Conservation (phyloP, 1,284 basidiomycete species). For the Puccinia coronata region DNA sequence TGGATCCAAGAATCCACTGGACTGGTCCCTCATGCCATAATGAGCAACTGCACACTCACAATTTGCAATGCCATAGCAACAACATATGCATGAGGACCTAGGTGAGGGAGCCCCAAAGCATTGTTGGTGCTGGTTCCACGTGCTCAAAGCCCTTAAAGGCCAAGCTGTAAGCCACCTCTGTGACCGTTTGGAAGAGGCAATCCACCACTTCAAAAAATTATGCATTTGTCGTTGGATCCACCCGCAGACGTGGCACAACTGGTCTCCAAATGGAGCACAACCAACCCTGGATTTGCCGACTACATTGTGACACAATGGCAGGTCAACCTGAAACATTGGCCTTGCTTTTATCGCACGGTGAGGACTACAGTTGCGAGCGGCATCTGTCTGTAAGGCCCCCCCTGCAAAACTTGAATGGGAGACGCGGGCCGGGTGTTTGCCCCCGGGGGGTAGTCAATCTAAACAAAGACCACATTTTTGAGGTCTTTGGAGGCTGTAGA, state of each 20-base stretch:
- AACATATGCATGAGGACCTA: not conserved
- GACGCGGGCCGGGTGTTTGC: too few relatives aligned
- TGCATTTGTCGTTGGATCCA: not conserved
- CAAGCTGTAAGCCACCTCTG: not conserved
- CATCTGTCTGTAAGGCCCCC: too few relatives aligned
- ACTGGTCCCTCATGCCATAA: not conserved
- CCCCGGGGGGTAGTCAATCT: too few relatives aligned
- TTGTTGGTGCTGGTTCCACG: not conserved
- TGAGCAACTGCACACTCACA: not conserved
- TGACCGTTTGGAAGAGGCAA: not conserved
- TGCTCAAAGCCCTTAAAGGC: not conserved
- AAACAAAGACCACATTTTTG: too few relatives aligned
- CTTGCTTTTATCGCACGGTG: not conserved
- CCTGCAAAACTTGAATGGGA: too few relatives aligned
- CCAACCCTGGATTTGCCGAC: not conserved
- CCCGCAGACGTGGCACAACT: not conserved
- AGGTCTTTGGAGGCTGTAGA: too few relatives aligned
- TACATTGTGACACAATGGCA: not conserved
- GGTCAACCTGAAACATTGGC: not conserved
- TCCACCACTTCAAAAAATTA: not conserved
- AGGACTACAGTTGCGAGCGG: too few relatives aligned
- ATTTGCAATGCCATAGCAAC: not conserved
- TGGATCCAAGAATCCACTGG: not conserved
- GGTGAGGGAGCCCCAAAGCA: not conserved
- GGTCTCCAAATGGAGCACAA: not conserved